Evolutionary conservation across 2,329 filamentous ascomycete genomes (phyloP).

Genomic region (Pseudogymnoascus sp.): DNA sequence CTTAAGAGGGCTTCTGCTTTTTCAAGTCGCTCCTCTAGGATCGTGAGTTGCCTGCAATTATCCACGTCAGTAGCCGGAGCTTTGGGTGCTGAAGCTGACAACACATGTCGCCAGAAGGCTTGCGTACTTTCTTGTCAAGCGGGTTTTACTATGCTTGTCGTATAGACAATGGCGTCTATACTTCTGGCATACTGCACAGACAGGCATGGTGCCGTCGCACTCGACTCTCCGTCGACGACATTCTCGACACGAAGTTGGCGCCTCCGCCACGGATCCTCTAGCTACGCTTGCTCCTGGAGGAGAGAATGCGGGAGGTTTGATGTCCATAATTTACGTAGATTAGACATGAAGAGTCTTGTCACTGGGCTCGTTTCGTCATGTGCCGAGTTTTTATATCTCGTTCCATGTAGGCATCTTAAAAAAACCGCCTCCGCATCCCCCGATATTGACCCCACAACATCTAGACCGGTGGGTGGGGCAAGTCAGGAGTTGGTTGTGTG

Average conservation of each 20-base stretch:
- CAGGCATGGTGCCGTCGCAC: constrained; percentile 7
- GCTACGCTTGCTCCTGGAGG: background rate
- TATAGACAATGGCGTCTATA: constrained; percentile 9
- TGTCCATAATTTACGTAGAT: background rate
- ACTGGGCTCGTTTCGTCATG: background rate
- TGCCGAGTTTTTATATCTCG: background rate
- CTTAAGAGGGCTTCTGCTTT: constrained; percentile 8
- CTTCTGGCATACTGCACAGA: constrained; percentile 6
- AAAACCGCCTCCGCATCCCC: background rate
- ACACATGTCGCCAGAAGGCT: background rate
- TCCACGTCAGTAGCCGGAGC: background rate
- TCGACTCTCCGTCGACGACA: constrained; percentile 2
- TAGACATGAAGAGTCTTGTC: background rate
- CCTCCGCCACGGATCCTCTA: background rate
- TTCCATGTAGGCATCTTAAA: background rate
- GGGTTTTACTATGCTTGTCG: constrained; percentile 9
- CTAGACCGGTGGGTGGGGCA: background rate
- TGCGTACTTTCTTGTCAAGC: constrained; percentile 4
- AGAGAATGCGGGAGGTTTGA: background rate
- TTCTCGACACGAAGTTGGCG: constrained; percentile 8
- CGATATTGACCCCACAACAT: background rate
- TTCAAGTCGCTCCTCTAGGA: constrained; percentile 8
- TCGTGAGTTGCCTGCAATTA: constrained; percentile 6
- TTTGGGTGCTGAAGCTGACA: background rate
- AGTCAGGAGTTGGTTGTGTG: background rate